Conservation (phyloP, 225 moss, liverwort and hornwort species). For the Climacium dendroides region DNA sequence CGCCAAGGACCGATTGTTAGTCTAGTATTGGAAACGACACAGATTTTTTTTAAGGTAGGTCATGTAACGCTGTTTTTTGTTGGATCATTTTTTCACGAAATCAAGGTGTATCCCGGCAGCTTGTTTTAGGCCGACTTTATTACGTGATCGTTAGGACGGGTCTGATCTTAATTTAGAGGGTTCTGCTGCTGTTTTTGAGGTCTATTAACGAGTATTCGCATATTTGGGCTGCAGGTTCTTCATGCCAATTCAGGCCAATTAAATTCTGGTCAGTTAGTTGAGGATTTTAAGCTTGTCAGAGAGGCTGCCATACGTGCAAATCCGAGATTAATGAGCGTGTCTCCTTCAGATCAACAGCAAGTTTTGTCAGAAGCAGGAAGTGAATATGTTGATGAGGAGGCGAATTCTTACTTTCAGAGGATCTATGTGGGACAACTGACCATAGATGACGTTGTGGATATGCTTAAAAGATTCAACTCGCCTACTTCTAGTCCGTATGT, state of each 20-base stretch:
- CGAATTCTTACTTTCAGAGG: conserved; percentile 89
- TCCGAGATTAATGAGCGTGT: conserved; percentile 25
- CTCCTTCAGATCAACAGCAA: conserved; percentile 31
- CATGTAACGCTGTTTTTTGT: neutral
- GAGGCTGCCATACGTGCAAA: conserved; percentile 40
- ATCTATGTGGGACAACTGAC: conserved; percentile 82
- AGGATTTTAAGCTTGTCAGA: conserved; percentile 46
- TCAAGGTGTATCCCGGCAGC: neutral
- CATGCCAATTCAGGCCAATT: conserved; percentile 57
- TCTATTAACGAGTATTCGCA: neutral
- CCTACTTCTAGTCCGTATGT: conserved; percentile 41
- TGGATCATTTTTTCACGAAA: neutral
- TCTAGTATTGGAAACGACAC: conserved; percentile 60
- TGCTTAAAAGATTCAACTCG: conserved; percentile 81
- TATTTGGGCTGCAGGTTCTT: conserved; percentile 55
- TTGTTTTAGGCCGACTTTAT: neutral
- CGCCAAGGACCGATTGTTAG: conserved; percentile 35
- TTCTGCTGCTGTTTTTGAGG: neutral
- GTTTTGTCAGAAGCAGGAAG: conserved; percentile 46
- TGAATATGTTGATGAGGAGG: conserved; percentile 85
- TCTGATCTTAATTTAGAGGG: neutral
- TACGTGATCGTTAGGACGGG: neutral
- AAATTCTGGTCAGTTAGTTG: conserved; percentile 47
- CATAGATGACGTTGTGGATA: conserved; percentile 74
- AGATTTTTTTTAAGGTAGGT: conserved; percentile 71